Conservation (phyloP, 257 asterid genomes). For the Forsythia suspensa region DNA sequence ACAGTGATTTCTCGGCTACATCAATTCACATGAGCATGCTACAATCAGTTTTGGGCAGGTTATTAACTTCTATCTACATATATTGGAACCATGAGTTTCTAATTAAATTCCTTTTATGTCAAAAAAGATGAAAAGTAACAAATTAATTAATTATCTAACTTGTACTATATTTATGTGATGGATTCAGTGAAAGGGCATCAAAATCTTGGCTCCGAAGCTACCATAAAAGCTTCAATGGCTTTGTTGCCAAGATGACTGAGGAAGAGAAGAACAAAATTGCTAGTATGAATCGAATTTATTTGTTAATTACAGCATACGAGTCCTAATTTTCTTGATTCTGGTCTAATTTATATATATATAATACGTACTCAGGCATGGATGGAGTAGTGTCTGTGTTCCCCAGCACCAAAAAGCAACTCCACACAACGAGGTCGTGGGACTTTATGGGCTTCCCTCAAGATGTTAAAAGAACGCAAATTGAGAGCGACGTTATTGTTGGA, state of each 20-base stretch:
- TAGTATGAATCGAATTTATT: conserved; percentile 22
- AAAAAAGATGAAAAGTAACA: no score
- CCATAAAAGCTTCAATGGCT: conserved; percentile 67
- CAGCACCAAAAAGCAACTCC: conserved; percentile 46
- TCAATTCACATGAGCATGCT: conserved; percentile 51
- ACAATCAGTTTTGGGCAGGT: conserved; percentile 50
- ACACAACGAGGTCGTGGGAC: conserved; percentile 66
- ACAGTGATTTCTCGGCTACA: conserved; percentile 34
- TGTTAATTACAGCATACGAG: no score
- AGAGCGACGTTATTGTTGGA: conserved; percentile 45
- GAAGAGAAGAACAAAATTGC: conserved; percentile 47
- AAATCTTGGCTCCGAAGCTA: conserved; percentile 47
- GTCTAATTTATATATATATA: not conserved
- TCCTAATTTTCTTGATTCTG: not conserved
- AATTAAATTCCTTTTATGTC: not conserved
- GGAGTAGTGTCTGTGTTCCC: conserved; percentile 57
- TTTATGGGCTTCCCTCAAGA: conserved; percentile 52
- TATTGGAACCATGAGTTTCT: not conserved
- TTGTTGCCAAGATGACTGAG: conserved; percentile 51
- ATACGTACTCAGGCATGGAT: conserved; percentile 32
- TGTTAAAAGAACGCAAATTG: conserved; percentile 20
- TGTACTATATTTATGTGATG: not conserved
- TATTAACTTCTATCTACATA: not conserved
- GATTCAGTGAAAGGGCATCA: conserved; percentile 39
- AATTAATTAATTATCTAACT: no score